Percentiles rank a stretch among this genome's conserved stretches.
Evolutionary conservation across 352 stramenopile genomes (phyloP).

Genomic region (Globisporangium rhizosaccharum): DNA sequence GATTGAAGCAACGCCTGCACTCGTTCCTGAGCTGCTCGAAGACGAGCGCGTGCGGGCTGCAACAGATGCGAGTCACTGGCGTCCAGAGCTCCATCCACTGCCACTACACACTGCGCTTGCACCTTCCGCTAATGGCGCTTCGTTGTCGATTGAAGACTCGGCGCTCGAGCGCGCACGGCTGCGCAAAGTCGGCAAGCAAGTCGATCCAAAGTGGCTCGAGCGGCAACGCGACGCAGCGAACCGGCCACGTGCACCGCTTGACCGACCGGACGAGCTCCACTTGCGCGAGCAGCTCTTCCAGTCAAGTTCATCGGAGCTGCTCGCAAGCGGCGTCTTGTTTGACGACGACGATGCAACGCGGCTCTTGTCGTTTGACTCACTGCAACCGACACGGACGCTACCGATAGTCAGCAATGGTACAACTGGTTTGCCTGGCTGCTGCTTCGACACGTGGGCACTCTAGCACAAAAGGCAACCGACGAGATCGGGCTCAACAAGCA

Average conservation of each 20-base stretch:
- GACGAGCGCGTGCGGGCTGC: conserved; percentile 38
- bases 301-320: conserved; percentile 26
- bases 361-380: conserved; percentile 18
- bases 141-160: conserved; percentile 10
- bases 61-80: conserved; percentile 37
- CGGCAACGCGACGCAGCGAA: conserved; percentile 45
- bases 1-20: conserved; percentile 5
- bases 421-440: conserved; percentile 43
- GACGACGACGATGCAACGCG: conserved; percentile 26
- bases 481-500: background rate
- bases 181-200: conserved; percentile 62
- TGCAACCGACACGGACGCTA: conserved; percentile 10
- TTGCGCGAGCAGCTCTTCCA: conserved; percentile 45
- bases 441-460: conserved; percentile 36
- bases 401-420: conserved; percentile 33
- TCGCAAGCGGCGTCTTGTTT: conserved; percentile 34
- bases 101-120: background rate
- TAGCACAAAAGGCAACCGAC: background rate
- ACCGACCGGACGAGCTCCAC: conserved; percentile 40
- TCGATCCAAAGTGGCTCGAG: conserved; percentile 57
- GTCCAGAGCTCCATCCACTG: conserved; percentile 15
- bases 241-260: conserved; percentile 34
- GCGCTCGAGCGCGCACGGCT: conserved; percentile 38
- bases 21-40: conserved; percentile 19
- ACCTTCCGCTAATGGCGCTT: conserved; percentile 7